Percentiles rank a stretch among this genome's conserved stretches.
Evolutionary conservation across 352 stramenopile species (phyloP).

Genomic region (Phytophthora pini): DNA sequence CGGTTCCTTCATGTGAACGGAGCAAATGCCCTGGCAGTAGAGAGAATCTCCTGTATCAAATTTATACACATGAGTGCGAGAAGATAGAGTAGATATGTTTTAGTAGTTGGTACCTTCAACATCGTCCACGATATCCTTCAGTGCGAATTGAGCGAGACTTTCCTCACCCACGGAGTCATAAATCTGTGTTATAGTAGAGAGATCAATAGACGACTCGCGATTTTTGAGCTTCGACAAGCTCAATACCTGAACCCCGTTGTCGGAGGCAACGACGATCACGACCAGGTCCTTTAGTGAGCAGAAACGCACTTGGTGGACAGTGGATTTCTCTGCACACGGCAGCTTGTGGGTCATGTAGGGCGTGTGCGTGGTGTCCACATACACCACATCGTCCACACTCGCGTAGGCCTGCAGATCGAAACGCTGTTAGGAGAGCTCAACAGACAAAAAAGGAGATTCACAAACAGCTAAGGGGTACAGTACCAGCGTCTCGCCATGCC

Average conservation of each 20-base stretch:
- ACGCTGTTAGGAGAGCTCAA: conserved; percentile 2
- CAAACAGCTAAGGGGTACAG: not conserved
- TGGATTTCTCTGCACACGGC: conserved; percentile 53
- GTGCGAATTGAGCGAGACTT: conserved; percentile 56
- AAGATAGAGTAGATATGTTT: no score
- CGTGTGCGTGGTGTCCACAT: conserved; percentile 50
- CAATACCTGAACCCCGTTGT: conserved; percentile 63
- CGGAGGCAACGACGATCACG: conserved; percentile 71
- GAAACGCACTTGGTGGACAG: conserved; percentile 71
- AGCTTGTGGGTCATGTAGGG: conserved; percentile 51
- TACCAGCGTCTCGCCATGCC: conserved; percentile 52
- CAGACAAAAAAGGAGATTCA: not conserved
- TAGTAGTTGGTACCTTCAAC: conserved; percentile 48
- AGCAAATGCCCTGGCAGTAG: conserved; percentile 72
- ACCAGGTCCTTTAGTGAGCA: conserved; percentile 49
- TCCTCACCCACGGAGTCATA: conserved; percentile 68
- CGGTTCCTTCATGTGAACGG: conserved; percentile 54
- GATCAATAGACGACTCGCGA: not conserved
- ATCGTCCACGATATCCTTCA: conserved; percentile 56
- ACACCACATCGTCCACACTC: conserved; percentile 53
- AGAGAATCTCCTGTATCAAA: conserved; percentile 42
- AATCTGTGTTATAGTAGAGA: conserved; percentile 39
- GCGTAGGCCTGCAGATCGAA: conserved; percentile 46
- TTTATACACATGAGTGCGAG: conserved; percentile 1
- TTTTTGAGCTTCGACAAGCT: not conserved